Conservation (phyloP, 176 grass and related monocot species). For the Cocos nucifera region DNA sequence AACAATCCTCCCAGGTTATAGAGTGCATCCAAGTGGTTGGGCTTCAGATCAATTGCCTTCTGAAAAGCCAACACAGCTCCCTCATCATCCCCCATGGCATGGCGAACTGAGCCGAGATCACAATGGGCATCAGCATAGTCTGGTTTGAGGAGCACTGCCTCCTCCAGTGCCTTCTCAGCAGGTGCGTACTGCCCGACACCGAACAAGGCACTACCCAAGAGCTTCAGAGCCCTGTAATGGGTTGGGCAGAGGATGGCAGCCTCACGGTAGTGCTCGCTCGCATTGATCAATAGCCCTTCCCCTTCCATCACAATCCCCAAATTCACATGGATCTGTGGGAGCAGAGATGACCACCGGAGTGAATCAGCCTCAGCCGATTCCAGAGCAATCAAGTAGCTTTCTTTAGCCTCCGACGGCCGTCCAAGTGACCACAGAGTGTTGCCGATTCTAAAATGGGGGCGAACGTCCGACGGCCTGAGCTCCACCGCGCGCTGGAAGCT, state of each 20-base stretch:
- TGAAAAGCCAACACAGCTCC: not conserved
- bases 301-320: not conserved
- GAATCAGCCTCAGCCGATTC: not conserved
- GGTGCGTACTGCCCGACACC: not conserved
- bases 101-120: not conserved
- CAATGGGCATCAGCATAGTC: conserved; percentile 1
- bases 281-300: not conserved
- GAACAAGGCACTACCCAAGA: not conserved
- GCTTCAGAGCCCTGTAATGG: conserved; percentile 6
- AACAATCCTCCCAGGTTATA: too few relatives aligned
- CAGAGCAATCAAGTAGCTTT: too few relatives aligned
- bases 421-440: too few relatives aligned
- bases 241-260: conserved; percentile 1
- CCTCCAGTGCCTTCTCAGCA: not conserved
- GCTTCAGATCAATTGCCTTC: too few relatives aligned
- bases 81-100: not conserved
- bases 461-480: not conserved
- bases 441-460: not conserved
- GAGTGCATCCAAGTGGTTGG: too few relatives aligned
- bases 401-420: too few relatives aligned
- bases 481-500: conserved; percentile 1
- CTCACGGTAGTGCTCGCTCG: not conserved
- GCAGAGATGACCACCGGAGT: not conserved
- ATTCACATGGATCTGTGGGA: conserved; percentile 7
- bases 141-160: not conserved